These are phyloP conservation scores for Macroventuria anomochaeta DNA, from an alignment of 2,329 filamentous ascomycete genomes.

Conservation along the genomic window DNA sequence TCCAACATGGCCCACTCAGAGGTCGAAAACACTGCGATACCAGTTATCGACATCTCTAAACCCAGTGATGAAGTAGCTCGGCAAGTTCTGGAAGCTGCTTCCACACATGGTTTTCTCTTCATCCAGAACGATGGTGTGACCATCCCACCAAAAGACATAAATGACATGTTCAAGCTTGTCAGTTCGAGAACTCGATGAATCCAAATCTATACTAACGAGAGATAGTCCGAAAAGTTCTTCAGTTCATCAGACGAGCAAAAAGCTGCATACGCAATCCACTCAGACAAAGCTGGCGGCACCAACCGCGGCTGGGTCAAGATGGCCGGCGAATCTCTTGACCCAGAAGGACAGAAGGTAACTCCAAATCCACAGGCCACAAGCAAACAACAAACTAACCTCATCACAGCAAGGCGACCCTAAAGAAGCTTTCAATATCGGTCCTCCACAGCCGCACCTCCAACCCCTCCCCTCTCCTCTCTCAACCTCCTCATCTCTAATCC, in stretches of 20 bases:
- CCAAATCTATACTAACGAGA: conserved; percentile 1
- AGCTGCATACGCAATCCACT: conserved; percentile 73
- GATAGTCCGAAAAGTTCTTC: conserved; percentile 76
- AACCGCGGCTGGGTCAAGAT: conserved; percentile 90
- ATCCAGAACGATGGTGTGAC: conserved; percentile 76
- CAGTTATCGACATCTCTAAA: conserved; percentile 80
- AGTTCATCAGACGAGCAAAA: conserved; percentile 74
- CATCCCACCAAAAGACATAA: conserved; percentile 70
- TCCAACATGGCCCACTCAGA: conserved; percentile 26
- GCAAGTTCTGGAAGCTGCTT: conserved; percentile 77
- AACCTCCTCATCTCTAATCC: conserved; percentile 66
- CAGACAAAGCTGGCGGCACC: conserved; percentile 60
- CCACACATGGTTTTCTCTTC: conserved; percentile 87
- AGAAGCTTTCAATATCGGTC: conserved; percentile 91
- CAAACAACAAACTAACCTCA: conserved; percentile 32
- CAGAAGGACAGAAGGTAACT: conserved; percentile 74
- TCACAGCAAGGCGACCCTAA: conserved; percentile 73
- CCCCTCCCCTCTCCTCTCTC: conserved; percentile 72
- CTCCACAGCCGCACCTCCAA: conserved; percentile 72
- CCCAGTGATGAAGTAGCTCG: conserved; percentile 66
- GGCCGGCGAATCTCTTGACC: conserved; percentile 87
- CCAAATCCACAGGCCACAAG: conserved; percentile 55
- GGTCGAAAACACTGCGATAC: conserved; percentile 58
- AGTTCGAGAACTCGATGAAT: conserved; percentile 17
- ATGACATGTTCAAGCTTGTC: conserved; percentile 77